These are phyloP conservation scores for Aureobasidium sp. DNA, from an alignment of 2,329 filamentous ascomycete genomes.

Conservation along the genomic window DNA sequence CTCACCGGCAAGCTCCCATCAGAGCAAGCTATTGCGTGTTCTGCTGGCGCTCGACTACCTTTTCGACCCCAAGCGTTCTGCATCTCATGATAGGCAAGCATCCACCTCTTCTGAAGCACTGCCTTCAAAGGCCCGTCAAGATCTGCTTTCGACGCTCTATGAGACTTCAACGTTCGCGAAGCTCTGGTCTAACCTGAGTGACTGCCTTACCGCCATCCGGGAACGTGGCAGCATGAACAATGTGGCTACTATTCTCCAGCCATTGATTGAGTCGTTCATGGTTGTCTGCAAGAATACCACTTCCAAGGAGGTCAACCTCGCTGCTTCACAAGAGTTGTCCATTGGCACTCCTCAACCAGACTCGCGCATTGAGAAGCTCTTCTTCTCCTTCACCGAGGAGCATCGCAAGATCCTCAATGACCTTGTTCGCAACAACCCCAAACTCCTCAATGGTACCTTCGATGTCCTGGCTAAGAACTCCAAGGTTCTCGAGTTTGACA, in stretches of 20 bases:
- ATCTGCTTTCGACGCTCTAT: slow-evolving; percentile 80
- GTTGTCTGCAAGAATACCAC: slow-evolving; percentile 98
- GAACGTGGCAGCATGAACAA: slow-evolving; percentile 94
- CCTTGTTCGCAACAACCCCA: slow-evolving; percentile 91
- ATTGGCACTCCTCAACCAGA: slow-evolving; percentile 70
- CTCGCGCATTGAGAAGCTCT: slow-evolving; percentile 75
- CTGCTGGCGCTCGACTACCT: slow-evolving; percentile 92
- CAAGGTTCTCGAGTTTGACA: slow-evolving; percentile 97
- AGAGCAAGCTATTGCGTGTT: slow-evolving; percentile 89
- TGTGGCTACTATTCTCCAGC: slow-evolving; percentile 89
- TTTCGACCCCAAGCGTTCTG: slow-evolving; percentile 72
- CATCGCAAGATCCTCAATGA: slow-evolving; percentile 97
- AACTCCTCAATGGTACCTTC: slow-evolving; percentile 97
- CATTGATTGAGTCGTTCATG: slow-evolving; percentile 94
- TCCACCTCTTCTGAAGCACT: slow-evolving; percentile 43
- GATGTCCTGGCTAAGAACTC: slow-evolving; percentile 95
- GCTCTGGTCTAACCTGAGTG: slow-evolving; percentile 87
- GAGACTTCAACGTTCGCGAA: slow-evolving; percentile 84
- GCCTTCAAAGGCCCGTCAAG: slow-evolving; percentile 62
- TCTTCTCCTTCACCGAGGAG: slow-evolving; percentile 96
- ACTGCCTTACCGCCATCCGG: slow-evolving; percentile 79
- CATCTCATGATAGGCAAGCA: slow-evolving; percentile 43
- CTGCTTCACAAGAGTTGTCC: slow-evolving; percentile 56
- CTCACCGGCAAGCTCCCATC: slow-evolving; percentile 89
- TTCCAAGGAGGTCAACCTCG: slow-evolving; percentile 56